phyloP scores from a whole-genome alignment of 129 eudicot genomes.

The Silybum marianum region DNA sequence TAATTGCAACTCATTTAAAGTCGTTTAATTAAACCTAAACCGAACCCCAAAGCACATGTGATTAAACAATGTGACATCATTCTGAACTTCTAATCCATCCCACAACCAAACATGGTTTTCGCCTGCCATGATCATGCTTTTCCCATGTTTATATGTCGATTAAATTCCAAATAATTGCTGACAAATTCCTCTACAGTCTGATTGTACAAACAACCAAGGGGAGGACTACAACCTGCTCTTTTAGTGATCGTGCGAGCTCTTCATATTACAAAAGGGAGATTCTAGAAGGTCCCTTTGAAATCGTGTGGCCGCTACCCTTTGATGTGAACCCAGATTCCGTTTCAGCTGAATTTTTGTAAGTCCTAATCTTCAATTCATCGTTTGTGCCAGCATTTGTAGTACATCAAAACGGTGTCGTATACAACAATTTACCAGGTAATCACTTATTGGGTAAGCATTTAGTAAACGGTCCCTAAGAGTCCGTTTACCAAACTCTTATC shows the following conservation, averaged over 20 bases:
- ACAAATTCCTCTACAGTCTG: constrained; percentile 23
- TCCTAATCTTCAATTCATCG: constrained; percentile 12
- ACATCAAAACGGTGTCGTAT: too few relatives aligned
- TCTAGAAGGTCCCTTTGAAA: constrained; percentile 37
- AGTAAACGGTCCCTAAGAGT: too few relatives aligned
- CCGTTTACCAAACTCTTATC: too few relatives aligned
- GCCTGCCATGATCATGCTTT: neutral
- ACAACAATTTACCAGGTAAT: too few relatives aligned
- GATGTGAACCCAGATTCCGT: constrained; percentile 40
- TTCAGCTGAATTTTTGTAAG: constrained; percentile 45
- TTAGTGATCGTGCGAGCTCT: constrained; percentile 19
- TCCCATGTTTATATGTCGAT: constrained; percentile 1
- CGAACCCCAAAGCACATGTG: neutral
- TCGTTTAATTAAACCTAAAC: neutral
- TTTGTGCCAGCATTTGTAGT: neutral
- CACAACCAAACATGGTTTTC: neutral
- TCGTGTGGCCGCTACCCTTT: constrained; percentile 38
- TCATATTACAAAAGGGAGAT: constrained; percentile 30
- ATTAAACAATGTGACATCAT: neutral
- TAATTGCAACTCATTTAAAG: neutral
- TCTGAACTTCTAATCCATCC: neutral
- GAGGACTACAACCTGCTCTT: constrained; percentile 24
- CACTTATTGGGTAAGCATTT: too few relatives aligned
- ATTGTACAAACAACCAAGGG: constrained; percentile 35
- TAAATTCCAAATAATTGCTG: constrained; percentile 1